Evolutionary conservation across 495 filamentous ascomycete species (phyloP).

Genomic region (Podospora tetraspora): DNA sequence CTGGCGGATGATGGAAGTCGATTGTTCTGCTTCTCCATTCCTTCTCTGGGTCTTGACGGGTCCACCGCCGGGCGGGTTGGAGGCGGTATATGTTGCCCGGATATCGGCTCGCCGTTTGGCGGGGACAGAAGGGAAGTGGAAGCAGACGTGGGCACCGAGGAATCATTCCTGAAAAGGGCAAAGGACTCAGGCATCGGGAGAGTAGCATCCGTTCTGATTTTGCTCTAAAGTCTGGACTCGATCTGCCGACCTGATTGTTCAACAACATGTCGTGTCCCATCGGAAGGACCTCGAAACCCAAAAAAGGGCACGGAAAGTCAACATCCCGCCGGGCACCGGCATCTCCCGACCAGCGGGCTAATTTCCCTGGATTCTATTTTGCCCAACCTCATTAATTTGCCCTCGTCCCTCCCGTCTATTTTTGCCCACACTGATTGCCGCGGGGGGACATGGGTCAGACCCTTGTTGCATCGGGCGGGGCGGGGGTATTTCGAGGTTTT

Average conservation of each 20-base stretch:
- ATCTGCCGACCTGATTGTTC: background rate
- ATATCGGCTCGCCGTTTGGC: background rate
- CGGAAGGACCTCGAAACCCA: background rate
- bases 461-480: background rate
- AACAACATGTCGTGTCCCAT: background rate
- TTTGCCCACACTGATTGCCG: constrained; percentile 19
- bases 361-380: constrained; percentile 8
- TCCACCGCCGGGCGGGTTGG: background rate
- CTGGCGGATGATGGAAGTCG: background rate
- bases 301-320: background rate
- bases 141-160: too few species aligned
- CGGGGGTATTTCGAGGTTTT: constrained; percentile 13
- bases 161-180: too few species aligned
- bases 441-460: background rate
- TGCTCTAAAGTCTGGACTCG: background rate
- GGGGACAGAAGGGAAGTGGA: background rate
- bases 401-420: constrained; percentile 12
- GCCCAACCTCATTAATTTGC: constrained; percentile 7
- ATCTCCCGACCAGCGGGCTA: constrained; percentile 7
- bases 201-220: background rate
- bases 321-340: background rate
- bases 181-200: background rate
- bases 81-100: background rate
- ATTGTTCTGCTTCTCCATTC: background rate
- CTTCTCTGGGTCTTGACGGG: background rate